These are phyloP conservation scores for Erodium moschatum DNA, from an alignment of 441 rosid species.

Conservation along the genomic window DNA sequence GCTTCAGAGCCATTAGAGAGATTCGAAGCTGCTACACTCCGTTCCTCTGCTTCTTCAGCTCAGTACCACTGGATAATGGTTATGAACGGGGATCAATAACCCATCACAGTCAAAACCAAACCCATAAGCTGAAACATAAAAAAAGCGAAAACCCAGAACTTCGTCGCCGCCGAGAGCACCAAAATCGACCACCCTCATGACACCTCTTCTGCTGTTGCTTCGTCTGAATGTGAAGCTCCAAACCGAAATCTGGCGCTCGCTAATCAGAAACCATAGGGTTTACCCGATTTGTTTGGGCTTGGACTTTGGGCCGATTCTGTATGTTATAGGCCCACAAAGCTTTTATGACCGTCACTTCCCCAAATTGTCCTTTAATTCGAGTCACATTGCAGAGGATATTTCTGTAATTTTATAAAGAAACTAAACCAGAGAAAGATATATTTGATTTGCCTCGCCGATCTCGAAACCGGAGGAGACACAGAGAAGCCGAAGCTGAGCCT, in stretches of 20 bases:
- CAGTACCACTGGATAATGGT: no score
- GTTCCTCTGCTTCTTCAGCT: no score
- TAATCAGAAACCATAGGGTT: conserved; percentile 6
- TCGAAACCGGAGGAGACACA: neutral
- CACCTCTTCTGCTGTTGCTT: neutral
- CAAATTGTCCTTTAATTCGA: neutral
- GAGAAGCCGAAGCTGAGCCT: neutral
- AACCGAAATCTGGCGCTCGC: neutral
- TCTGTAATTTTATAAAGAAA: neutral
- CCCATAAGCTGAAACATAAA: no score
- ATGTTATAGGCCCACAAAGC: no score
- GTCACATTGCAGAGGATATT: neutral
- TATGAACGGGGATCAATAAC: no score
- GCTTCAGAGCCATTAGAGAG: no score
- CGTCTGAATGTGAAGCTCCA: neutral
- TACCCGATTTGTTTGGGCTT: neutral
- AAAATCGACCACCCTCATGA: no score
- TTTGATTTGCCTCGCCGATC: conserved; percentile 4
- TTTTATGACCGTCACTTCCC: no score
- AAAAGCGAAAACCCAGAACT: no score
- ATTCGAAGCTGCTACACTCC: no score
- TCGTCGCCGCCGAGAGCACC: no score
- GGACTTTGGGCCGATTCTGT: neutral
- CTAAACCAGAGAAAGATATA: conserved; percentile 4
- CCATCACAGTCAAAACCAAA: no score